Evolutionary conservation across 2,329 filamentous ascomycete genomes (phyloP).

Genomic region (Stagonosporopsis rhizophila): DNA sequence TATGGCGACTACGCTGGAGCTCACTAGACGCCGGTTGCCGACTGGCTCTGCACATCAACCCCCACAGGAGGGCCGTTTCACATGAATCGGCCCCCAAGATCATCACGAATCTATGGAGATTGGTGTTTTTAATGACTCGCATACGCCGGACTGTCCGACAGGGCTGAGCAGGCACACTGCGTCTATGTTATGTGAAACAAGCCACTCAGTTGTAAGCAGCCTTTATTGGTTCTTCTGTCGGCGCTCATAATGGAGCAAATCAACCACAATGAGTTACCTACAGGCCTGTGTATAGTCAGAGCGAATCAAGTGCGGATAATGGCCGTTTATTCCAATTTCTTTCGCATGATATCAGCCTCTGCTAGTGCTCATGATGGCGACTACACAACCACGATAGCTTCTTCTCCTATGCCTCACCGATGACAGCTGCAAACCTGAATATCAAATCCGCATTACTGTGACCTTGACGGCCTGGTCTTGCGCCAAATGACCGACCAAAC

Average conservation of each 20-base stretch:
- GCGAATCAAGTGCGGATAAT: neutral
- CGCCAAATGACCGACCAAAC: neutral
- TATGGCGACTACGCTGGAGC: neutral
- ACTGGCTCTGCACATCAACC: neutral
- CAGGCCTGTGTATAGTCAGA: neutral
- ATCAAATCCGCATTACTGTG: neutral
- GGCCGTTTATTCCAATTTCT: neutral
- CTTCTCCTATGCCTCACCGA: neutral
- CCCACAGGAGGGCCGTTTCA: conserved; percentile 3
- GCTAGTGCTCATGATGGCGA: neutral
- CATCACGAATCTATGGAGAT: neutral
- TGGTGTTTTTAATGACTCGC: neutral
- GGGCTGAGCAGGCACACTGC: neutral
- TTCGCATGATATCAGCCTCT: neutral
- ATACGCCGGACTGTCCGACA: conserved; percentile 5
- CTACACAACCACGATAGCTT: neutral
- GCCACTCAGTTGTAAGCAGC: neutral
- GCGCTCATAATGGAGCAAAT: neutral
- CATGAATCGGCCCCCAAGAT: neutral
- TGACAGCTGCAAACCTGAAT: neutral
- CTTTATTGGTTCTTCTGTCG: neutral
- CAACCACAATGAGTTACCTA: neutral
- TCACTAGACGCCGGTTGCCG: neutral
- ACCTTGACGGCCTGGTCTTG: neutral
- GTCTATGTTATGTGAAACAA: neutral